phyloP scores from a whole-genome alignment of 192 early-diverging fungal genomes.

The Phycomyces blakesleeanus region DNA sequence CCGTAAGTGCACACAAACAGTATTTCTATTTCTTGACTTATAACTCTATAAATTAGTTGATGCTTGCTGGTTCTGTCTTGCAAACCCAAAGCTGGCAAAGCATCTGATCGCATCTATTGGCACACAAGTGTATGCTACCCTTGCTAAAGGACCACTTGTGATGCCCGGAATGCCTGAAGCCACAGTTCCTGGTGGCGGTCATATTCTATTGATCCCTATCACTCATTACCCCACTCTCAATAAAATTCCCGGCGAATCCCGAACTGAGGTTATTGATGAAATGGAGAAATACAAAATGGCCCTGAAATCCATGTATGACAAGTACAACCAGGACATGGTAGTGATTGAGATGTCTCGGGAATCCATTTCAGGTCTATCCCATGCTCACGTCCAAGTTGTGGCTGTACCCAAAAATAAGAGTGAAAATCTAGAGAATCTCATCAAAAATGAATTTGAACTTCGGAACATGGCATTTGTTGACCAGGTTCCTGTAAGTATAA shows the following conservation, averaged over 20 bases:
- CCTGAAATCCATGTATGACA: constrained; percentile 48
- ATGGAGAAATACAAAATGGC: constrained; percentile 54
- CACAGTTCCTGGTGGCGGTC: constrained; percentile 72
- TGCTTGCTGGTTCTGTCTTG: constrained; percentile 95
- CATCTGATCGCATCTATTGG: constrained; percentile 87
- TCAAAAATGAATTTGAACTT: constrained; percentile 40
- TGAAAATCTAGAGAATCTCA: constrained; percentile 33
- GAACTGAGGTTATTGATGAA: constrained; percentile 40
- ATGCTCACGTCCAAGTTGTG: constrained; percentile 69
- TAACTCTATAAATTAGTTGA: constrained; percentile 19
- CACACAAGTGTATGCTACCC: constrained; percentile 74
- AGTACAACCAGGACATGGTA: constrained; percentile 63
- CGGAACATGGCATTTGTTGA: constrained; percentile 38
- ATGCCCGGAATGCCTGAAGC: constrained; percentile 20
- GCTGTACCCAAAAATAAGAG: constrained; percentile 49
- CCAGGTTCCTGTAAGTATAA: constrained; percentile 29
- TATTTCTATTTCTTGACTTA: background rate
- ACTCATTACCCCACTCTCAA: constrained; percentile 46
- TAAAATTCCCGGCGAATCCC: constrained; percentile 36
- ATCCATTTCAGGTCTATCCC: constrained; percentile 38
- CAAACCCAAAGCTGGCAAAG: constrained; percentile 85
- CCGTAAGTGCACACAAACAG: constrained; percentile 20
- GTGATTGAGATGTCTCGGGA: constrained; percentile 71
- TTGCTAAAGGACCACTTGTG: constrained; percentile 86
- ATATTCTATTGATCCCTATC: constrained; percentile 67